Conservation (phyloP, 441 rosid genomes). For the Flueggea neowawraea region DNA sequence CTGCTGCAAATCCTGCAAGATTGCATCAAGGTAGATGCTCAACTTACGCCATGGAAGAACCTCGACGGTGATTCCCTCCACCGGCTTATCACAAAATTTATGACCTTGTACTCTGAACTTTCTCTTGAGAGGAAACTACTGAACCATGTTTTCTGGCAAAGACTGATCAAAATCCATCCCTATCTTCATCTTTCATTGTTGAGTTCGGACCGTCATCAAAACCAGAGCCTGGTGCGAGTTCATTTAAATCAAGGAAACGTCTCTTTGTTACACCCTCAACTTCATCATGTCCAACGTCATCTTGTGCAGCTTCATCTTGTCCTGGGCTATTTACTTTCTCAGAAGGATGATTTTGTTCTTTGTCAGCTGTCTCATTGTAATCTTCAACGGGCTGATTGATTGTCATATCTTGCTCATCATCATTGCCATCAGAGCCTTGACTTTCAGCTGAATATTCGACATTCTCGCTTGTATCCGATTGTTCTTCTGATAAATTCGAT, state of each 20-base stretch:
- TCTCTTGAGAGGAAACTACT: constrained; percentile 17
- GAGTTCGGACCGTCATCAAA: constrained; percentile 84
- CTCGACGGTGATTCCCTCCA: constrained; percentile 22
- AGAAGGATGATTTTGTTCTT: constrained; percentile 42
- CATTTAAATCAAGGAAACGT: constrained; percentile 89
- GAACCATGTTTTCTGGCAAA: constrained; percentile 30
- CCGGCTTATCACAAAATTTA: constrained; percentile 54
- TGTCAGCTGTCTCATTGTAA: constrained; percentile 34
- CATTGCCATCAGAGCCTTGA: constrained; percentile 61
- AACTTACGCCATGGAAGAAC: constrained; percentile 36
- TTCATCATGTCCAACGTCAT: constrained; percentile 24
- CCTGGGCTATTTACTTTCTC: constrained; percentile 48
- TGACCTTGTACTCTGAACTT: constrained; percentile 32
- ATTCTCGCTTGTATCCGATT: constrained; percentile 62
- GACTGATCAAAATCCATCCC: constrained; percentile 52
- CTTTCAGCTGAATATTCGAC: constrained; percentile 65
- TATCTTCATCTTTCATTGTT: constrained; percentile 63
- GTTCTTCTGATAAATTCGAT: constrained; percentile 50
- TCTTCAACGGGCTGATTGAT: constrained; percentile 46
- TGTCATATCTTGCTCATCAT: constrained; percentile 52
- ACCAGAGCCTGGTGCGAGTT: constrained; percentile 92
- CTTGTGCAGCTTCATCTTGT: constrained; percentile 19
- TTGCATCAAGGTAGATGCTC: constrained; percentile 33
- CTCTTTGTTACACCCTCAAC: constrained; percentile 55
- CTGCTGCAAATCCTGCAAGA: constrained; percentile 33